Percentiles rank a stretch among this genome's conserved stretches.
Conservation (phyloP, 345 rosid genomes). For the Aquilaria malaccensis region DNA sequence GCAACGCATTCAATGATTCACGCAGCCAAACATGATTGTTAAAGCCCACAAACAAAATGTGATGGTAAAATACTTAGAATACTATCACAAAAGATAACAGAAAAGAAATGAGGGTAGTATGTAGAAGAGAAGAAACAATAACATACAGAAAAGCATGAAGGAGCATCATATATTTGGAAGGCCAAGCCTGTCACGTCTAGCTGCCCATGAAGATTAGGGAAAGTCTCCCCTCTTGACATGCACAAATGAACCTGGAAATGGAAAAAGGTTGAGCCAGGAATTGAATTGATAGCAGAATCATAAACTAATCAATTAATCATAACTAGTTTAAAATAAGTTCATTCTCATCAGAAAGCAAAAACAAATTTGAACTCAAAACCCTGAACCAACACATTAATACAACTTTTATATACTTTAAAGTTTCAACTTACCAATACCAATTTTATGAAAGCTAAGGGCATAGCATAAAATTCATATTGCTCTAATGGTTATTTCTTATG, state of each 20-base stretch:
- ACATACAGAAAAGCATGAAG: slow-evolving; percentile 84
- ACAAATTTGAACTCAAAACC: too few relatives aligned
- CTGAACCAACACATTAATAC: too few relatives aligned
- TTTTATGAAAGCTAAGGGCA: too few relatives aligned
- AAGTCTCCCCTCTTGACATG: slow-evolving; percentile 89
- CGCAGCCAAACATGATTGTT: too few relatives aligned
- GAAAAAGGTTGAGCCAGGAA: slow-evolving; percentile 1
- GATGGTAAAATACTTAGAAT: slow-evolving; percentile 5
- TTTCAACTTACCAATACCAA: too few relatives aligned
- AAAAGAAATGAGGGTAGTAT: slow-evolving; percentile 16
- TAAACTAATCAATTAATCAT: slow-evolving; percentile 1
- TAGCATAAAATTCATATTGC: too few relatives aligned
- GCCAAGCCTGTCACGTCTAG: slow-evolving; percentile 79
- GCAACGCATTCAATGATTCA: too few relatives aligned
- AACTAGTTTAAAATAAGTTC: slow-evolving; percentile 2
- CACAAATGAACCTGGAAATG: slow-evolving; percentile 74
- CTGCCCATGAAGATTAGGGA: slow-evolving; percentile 92
- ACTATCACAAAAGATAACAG: not conserved
- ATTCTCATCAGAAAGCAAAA: not conserved
- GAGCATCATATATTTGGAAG: slow-evolving; percentile 85
- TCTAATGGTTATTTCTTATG: too few relatives aligned
- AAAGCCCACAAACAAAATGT: not conserved
- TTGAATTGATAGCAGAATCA: slow-evolving; percentile 1
- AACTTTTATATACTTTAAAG: too few relatives aligned
- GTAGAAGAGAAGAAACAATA: slow-evolving; percentile 14